These are phyloP conservation scores for Apophysomyces variabilis DNA, from an alignment of 371 early-diverging fungal genomes.

Conservation along the genomic window DNA sequence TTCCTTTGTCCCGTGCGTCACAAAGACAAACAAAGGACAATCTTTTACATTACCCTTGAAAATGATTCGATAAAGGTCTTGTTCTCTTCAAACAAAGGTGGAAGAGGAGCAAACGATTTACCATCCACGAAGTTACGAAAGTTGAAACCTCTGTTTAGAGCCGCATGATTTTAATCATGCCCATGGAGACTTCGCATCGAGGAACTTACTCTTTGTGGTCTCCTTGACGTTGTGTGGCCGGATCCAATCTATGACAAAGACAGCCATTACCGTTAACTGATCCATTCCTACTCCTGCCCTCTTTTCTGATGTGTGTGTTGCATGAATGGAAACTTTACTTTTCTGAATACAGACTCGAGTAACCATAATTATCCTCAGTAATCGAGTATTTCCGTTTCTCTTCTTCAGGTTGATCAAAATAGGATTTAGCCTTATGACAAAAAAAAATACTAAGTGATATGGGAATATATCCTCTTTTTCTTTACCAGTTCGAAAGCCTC, in stretches of 20 bases:
- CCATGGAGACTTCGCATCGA: background rate
- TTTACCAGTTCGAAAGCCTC: conserved; percentile 57
- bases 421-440: conserved; percentile 34
- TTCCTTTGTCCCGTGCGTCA: background rate
- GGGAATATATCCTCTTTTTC: background rate
- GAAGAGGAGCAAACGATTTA: conserved; percentile 43
- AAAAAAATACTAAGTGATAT: background rate
- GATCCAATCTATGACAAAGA: conserved; percentile 45
- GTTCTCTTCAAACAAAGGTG: conserved; percentile 38
- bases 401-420: conserved; percentile 47
- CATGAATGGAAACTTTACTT: conserved; percentile 24
- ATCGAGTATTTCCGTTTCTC: conserved; percentile 43
- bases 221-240: conserved; percentile 57
- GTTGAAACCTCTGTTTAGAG: conserved; percentile 56
- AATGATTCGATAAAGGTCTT: conserved; percentile 35
- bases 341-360: conserved; percentile 44
- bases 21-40: no score
- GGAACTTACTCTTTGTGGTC: conserved; percentile 67
- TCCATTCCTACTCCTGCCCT: background rate
- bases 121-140: conserved; percentile 54
- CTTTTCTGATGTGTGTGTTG: no score
- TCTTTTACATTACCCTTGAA: conserved; percentile 31
- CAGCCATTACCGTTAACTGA: background rate
- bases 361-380: conserved; percentile 46
- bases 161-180: no score